Evolutionary conservation across 202 grass and related monocot genomes (phyloP).

Genomic region (Bolboschoenoplectus hybrid): DNA sequence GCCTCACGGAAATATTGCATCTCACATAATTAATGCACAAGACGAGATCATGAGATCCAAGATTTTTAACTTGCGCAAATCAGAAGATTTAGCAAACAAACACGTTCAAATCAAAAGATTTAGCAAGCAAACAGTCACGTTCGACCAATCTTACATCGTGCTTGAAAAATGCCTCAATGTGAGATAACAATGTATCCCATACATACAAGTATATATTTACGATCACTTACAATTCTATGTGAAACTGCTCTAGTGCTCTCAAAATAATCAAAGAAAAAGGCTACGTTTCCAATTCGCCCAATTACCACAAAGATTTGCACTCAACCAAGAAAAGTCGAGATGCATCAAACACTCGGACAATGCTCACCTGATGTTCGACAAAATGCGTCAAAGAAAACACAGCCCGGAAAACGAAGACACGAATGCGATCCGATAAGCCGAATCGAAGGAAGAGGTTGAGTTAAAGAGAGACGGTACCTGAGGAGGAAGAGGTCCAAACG

Average conservation of each 20-base stretch:
- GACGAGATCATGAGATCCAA: not conserved
- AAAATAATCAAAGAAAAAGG: slow-evolving; percentile 9
- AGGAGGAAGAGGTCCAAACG: slow-evolving; percentile 24
- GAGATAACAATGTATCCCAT: not conserved
- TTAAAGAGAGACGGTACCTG: slow-evolving; percentile 13
- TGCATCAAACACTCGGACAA: not conserved
- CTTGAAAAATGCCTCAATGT: slow-evolving; percentile 29
- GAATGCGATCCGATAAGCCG: not conserved
- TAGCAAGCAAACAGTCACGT: not conserved
- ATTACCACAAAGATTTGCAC: slow-evolving; percentile 18
- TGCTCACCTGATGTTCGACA: slow-evolving; percentile 45
- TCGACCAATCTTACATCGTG: slow-evolving; percentile 5
- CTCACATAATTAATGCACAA: not conserved
- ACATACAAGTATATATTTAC: not conserved
- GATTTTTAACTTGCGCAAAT: not conserved
- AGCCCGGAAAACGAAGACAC: not conserved
- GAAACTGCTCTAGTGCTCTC: not conserved
- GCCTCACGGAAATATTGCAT: not conserved
- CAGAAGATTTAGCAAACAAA: not conserved
- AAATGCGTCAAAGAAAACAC: slow-evolving; percentile 52
- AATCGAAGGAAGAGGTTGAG: slow-evolving; percentile 10
- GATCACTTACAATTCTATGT: slow-evolving; percentile 4
- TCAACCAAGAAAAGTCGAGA: not conserved
- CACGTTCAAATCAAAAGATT: not conserved
- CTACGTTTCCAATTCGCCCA: not conserved